phyloP scores from a whole-genome alignment of 2,329 filamentous ascomycete species.

The Colletotrichum graminicola region DNA sequence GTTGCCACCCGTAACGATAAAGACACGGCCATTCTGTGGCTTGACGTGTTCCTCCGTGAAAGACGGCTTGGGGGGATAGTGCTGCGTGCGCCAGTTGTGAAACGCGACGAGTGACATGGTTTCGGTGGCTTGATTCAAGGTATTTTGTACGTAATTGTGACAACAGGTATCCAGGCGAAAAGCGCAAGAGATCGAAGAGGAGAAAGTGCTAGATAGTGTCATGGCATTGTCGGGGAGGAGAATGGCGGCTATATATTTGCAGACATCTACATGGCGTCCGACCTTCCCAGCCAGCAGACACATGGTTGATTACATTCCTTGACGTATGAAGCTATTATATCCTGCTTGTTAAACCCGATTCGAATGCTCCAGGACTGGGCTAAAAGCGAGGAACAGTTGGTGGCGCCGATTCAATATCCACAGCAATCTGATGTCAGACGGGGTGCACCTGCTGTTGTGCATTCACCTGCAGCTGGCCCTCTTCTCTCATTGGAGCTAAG shows the following conservation, averaged over 20 bases:
- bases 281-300: too few relatives aligned
- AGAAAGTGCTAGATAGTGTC: background rate
- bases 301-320: background rate
- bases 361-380: background rate
- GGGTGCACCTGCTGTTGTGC: background rate
- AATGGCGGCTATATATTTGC: background rate
- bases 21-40: constrained; percentile 49
- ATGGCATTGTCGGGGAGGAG: too few relatives aligned
- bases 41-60: constrained; percentile 47
- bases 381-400: background rate
- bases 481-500: background rate
- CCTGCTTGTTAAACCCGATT: too few relatives aligned
- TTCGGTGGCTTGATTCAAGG: too few relatives aligned
- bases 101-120: background rate
- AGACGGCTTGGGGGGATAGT: constrained; percentile 45
- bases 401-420: background rate
- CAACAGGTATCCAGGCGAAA: background rate
- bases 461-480: background rate
- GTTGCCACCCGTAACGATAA: constrained; percentile 62
- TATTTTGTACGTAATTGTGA: background rate
- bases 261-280: background rate
- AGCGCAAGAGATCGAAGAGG: background rate
- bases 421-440: background rate
- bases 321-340: too few relatives aligned
- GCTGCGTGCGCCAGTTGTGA: constrained; percentile 23